Conservation (phyloP, 140 eudicot species). For the Bidens hawaiensis region DNA sequence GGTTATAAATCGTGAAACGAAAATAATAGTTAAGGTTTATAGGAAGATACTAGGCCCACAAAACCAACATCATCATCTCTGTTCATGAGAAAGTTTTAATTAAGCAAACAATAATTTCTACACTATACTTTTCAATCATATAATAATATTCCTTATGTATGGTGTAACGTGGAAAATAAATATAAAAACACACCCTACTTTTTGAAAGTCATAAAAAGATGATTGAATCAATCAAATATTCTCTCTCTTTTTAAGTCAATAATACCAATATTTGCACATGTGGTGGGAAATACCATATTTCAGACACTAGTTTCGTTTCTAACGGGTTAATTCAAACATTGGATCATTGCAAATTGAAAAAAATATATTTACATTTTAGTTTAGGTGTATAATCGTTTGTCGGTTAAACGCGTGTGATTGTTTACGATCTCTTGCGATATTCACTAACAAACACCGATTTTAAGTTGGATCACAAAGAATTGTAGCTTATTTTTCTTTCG, state of each 20-base stretch:
- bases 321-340: neutral
- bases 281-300: slow-evolving; percentile 9
- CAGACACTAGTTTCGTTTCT: neutral
- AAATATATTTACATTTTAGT: neutral
- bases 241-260: slow-evolving; percentile 20
- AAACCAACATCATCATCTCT: slow-evolving; percentile 16
- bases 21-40: neutral
- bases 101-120: slow-evolving; percentile 24
- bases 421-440: neutral
- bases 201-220: slow-evolving; percentile 29
- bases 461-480: too few species aligned
- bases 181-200: slow-evolving; percentile 22
- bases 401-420: neutral
- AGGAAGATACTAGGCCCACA: slow-evolving; percentile 6
- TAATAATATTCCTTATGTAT: slow-evolving; percentile 27
- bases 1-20: neutral
- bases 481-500: too few species aligned
- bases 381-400: neutral
- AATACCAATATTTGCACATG: slow-evolving; percentile 28
- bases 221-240: slow-evolving; percentile 31
- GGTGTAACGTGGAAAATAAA: slow-evolving; percentile 23
- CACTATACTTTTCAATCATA: slow-evolving; percentile 18
- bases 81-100: slow-evolving; percentile 11
- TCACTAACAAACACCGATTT: neutral
- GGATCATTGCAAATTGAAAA: neutral